Conservation (phyloP, 441 rosid genomes). For the Pelargonium australe region DNA sequence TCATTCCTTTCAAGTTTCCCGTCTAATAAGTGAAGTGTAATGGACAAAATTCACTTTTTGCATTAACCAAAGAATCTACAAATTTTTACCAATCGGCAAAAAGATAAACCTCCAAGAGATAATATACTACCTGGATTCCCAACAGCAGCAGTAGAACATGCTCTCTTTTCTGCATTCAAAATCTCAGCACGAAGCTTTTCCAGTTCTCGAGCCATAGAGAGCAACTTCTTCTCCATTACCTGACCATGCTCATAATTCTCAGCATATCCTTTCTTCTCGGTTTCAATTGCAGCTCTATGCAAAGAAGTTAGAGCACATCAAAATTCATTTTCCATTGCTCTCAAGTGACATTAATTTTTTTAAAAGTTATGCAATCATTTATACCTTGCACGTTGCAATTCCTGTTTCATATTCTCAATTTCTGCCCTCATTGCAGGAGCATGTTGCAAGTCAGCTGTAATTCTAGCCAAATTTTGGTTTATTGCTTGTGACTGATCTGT, state of each 20-base stretch:
- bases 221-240: constrained; percentile 82
- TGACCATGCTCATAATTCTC: constrained; percentile 92
- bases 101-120: constrained; percentile 1
- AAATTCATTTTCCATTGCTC: background rate
- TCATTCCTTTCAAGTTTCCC: background rate
- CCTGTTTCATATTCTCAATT: constrained; percentile 75
- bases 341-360: background rate
- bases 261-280: constrained; percentile 94
- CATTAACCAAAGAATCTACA: background rate
- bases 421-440: constrained; percentile 65
- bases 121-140: constrained; percentile 56
- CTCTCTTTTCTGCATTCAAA: constrained; percentile 77
- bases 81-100: constrained; percentile 1
- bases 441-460: constrained; percentile 66
- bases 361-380: background rate
- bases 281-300: constrained; percentile 79
- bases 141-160: constrained; percentile 46
- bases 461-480: constrained; percentile 67
- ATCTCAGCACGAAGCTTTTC: constrained; percentile 95
- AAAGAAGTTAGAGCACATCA: constrained; percentile 7
- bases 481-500: constrained; percentile 58
- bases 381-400: constrained; percentile 85
- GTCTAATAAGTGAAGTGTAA: too few relatives aligned
- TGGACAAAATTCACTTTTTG: too few relatives aligned
- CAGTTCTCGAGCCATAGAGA: constrained; percentile 88